phyloP scores from a whole-genome alignment of 2,329 filamentous ascomycete species.

The Penicillium brasilianum region DNA sequence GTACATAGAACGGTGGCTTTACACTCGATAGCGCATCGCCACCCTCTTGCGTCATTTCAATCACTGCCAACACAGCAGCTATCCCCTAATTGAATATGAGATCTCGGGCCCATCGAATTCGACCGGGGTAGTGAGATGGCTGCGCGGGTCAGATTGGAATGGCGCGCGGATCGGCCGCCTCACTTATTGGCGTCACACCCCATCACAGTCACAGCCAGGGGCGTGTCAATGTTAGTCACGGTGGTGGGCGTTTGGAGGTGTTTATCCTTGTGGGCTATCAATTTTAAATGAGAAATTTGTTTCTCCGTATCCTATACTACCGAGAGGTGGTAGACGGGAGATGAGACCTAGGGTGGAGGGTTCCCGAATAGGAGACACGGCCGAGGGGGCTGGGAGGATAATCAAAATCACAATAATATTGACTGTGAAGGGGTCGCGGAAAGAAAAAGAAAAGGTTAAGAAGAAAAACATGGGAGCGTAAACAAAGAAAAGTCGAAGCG shows the following conservation, averaged over 20 bases:
- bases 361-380: slow-evolving; percentile 23
- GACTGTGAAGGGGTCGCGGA: background rate
- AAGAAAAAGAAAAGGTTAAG: background rate
- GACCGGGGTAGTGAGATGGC: slow-evolving; percentile 1
- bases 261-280: background rate
- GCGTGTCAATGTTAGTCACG: background rate
- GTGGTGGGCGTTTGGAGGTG: background rate
- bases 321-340: background rate
- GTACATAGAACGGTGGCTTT: no score
- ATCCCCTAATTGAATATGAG: background rate
- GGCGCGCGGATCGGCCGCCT: slow-evolving; percentile 6
- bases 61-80: background rate
- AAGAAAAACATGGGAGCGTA: background rate
- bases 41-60: slow-evolving; percentile 11
- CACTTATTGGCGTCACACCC: slow-evolving; percentile 3
- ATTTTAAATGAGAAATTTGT: no score
- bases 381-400: slow-evolving; percentile 16
- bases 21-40: background rate
- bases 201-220: background rate
- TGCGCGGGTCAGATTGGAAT: slow-evolving; percentile 2
- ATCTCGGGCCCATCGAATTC: background rate
- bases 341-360: slow-evolving; percentile 24
- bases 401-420: background rate
- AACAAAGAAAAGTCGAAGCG: background rate
- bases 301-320: no score